Evolutionary conservation across 306 rosid genomes (phyloP), one percentile per base, ranked within the genome.

Genomic region (Purshia tridentata): DNA sequence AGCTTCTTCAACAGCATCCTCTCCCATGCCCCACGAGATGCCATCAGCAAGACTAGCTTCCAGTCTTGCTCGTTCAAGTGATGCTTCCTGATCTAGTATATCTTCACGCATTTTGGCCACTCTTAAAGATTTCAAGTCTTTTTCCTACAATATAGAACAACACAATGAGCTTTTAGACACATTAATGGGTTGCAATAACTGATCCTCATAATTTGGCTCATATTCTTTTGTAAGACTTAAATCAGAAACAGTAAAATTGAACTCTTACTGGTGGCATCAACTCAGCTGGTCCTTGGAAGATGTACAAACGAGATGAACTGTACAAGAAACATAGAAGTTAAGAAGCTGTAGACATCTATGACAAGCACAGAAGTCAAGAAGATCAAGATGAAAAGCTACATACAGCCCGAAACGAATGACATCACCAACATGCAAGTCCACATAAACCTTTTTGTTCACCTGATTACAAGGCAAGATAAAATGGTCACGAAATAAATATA

Each of bases 11-110:
- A 90, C 75, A 65, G 97, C 98, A 89, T 94, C 98, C 79, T 94
- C 98, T 42, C 91, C 89, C 97, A 94, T 89, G 73, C 98, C 98
- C 97, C 98, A 94, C 22, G 97, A 94, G 73, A 91, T 71, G 73
- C 98, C 98, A 76, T 89, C 98, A 72, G 87, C 90, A 78, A 76
- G 81, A 73, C 92, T 88, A 70, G 97, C 88, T 86, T 89, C 91
- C 50, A 44, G 74, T 76, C 84, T 87, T 52, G 98, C 98, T 76
- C 98, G 92, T 67, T 51, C 91, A 74, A 93, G 92, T 55, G 98
- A 93, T 86, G 98, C 96, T 85, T 93, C 96, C 79, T 72, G 90
- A 75, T 93, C 98, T 58, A 72, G 76, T 64, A 87, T 45, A 57
- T 84, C 82, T 72, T 88, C 97, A 8, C 76, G 89, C 57, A 89